phyloP scores from a whole-genome alignment of 1,284 basidiomycete species.

The Tilletia setariae region DNA sequence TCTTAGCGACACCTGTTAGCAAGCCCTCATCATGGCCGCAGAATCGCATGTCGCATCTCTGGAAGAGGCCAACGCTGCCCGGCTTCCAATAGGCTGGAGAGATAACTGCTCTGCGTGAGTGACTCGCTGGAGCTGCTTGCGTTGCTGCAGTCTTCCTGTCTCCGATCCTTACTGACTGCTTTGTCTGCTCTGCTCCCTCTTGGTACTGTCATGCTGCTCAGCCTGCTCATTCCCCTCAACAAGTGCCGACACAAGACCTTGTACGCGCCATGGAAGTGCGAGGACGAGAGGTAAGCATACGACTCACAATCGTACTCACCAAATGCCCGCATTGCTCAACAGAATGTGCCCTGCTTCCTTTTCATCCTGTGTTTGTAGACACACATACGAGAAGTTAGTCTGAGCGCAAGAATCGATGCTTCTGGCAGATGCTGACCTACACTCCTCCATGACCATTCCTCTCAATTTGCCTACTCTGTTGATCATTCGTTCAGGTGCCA shows the following conservation, averaged over 20 bases:
- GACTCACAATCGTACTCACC: too few species aligned
- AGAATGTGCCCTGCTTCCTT: background rate
- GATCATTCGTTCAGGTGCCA: slow-evolving; percentile 26
- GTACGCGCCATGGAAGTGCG: slow-evolving; percentile 78
- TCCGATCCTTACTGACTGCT: background rate
- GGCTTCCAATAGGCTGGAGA: slow-evolving; percentile 76
- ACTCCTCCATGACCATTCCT: background rate
- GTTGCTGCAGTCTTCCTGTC: background rate
- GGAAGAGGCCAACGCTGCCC: slow-evolving; percentile 71
- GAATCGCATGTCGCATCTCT: slow-evolving; percentile 68
- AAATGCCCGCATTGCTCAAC: background rate
- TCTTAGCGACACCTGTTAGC: too few species aligned
- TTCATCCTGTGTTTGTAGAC: slow-evolving; percentile 23
- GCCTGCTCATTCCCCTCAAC: slow-evolving; percentile 80
- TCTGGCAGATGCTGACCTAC: background rate
- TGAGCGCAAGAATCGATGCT: too few species aligned
- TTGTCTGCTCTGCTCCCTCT: background rate
- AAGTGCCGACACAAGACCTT: slow-evolving; percentile 69
- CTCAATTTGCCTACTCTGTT: background rate
- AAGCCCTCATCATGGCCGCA: slow-evolving; percentile 28
- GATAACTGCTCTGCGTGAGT: slow-evolving; percentile 88
- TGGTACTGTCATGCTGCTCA: slow-evolving; percentile 51
- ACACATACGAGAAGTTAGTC: slow-evolving; percentile 46
- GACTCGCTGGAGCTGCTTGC: background rate
- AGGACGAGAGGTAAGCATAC: slow-evolving; percentile 64